Conservation (phyloP, 257 asterid genomes). For the Penstemon newberryi region DNA sequence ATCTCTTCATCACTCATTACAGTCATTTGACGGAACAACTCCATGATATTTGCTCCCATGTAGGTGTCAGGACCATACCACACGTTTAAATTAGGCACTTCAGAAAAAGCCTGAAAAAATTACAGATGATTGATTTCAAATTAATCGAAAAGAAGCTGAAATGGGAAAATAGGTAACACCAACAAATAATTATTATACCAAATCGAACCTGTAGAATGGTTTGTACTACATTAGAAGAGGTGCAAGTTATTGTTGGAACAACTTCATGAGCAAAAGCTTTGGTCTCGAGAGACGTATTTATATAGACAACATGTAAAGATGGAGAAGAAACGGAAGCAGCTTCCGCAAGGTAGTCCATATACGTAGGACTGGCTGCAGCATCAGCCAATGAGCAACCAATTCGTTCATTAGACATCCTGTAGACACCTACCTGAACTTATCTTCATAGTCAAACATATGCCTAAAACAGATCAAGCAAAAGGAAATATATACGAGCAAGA, state of each 20-base stretch:
- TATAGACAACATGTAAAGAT: slow-evolving; percentile 87
- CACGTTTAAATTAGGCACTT: slow-evolving; percentile 66
- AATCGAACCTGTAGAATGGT: slow-evolving; percentile 79
- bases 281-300: slow-evolving; percentile 90
- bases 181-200: slow-evolving; percentile 1
- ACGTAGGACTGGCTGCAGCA: slow-evolving; percentile 92
- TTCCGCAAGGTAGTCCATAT: slow-evolving; percentile 72
- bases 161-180: slow-evolving; percentile 6
- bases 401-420: slow-evolving; percentile 86
- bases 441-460: slow-evolving; percentile 17
- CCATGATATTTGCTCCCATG: slow-evolving; percentile 96
- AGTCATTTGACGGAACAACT: slow-evolving; percentile 80
- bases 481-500: not conserved
- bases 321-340: slow-evolving; percentile 80
- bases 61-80: slow-evolving; percentile 98
- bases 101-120: slow-evolving; percentile 73
- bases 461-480: not conserved
- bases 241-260: slow-evolving; percentile 96
- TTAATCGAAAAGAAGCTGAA: slow-evolving; percentile 4
- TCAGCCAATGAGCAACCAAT: slow-evolving; percentile 94
- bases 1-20: slow-evolving; percentile 92
- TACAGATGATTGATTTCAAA: slow-evolving; percentile 19
- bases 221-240: slow-evolving; percentile 92
- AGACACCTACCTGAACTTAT: slow-evolving; percentile 76
- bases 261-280: slow-evolving; percentile 91